phyloP scores from a whole-genome alignment of 345 rosid species.

The Fremontodendron californicum region DNA sequence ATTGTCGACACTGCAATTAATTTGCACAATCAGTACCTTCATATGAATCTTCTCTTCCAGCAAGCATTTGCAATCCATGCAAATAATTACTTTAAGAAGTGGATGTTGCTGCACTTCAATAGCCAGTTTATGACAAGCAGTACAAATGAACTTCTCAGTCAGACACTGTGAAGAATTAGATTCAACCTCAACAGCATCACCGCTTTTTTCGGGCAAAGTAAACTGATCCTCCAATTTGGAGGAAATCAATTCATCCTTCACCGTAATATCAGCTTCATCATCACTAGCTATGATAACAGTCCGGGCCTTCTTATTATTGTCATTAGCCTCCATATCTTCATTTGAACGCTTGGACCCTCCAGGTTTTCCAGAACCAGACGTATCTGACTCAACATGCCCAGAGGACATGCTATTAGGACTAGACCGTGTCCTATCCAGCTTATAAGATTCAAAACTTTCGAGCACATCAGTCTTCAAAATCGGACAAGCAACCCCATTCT shows the following conservation, averaged over 20 bases:
- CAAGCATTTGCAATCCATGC: constrained; percentile 73
- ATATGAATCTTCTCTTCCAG: constrained; percentile 55
- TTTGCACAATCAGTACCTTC: constrained; percentile 51
- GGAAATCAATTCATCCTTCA: constrained; percentile 25
- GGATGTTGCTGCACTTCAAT: constrained; percentile 77
- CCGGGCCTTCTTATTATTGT: constrained; percentile 42
- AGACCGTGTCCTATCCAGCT: constrained; percentile 23
- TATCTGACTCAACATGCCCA: constrained; percentile 27
- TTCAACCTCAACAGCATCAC: constrained; percentile 17
- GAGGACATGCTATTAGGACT: constrained; percentile 32
- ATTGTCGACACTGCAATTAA: background rate
- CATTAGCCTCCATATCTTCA: constrained; percentile 35
- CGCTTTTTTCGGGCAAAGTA: constrained; percentile 21
- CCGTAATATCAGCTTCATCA: constrained; percentile 35
- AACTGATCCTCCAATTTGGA: constrained; percentile 31
- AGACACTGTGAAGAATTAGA: constrained; percentile 27
- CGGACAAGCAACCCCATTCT: constrained; percentile 20
- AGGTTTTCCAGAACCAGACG: constrained; percentile 26
- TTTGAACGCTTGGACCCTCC: constrained; percentile 38
- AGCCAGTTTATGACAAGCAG: constrained; percentile 67
- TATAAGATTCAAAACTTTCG: constrained; percentile 21
- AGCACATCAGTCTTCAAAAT: constrained; percentile 27
- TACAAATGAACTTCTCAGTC: constrained; percentile 53
- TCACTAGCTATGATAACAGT: constrained; percentile 36
- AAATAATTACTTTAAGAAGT: constrained; percentile 72